Percentiles rank a stretch among this genome's conserved stretches.
Conservation (phyloP, 345 rosid genomes). For the Diplotaxis tenuifolia region DNA sequence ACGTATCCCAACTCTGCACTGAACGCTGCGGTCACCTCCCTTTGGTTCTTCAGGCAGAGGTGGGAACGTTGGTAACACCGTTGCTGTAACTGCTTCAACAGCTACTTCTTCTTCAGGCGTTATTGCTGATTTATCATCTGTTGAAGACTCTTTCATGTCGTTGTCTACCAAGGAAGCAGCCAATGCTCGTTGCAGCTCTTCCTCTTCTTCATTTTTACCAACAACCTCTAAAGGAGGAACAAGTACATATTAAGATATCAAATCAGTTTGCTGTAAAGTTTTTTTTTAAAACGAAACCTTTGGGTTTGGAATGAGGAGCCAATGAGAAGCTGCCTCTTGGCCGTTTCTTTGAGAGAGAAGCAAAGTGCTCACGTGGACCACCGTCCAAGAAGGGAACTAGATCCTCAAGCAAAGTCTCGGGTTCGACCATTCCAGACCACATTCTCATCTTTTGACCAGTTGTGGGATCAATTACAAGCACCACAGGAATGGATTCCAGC, state of each 20-base stretch:
- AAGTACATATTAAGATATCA: conserved; percentile 8
- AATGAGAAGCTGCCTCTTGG: conserved; percentile 69
- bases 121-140: conserved; percentile 27
- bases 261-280: neutral
- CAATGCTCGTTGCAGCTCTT: conserved; percentile 60
- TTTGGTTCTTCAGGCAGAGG: conserved; percentile 89
- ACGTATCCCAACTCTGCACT: conserved; percentile 92
- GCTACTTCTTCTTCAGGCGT: conserved; percentile 34
- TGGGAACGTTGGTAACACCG: conserved; percentile 50
- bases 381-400: conserved; percentile 89
- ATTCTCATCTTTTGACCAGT: conserved; percentile 92
- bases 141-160: conserved; percentile 38
- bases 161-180: conserved; percentile 63
- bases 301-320: conserved; percentile 58
- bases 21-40: conserved; percentile 58
- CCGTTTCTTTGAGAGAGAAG: conserved; percentile 76
- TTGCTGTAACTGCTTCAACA: conserved; percentile 11
- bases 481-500: conserved; percentile 81
- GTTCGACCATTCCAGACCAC: conserved; percentile 93
- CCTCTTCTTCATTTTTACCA: conserved; percentile 53
- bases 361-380: conserved; percentile 83
- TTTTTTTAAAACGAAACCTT: conserved; percentile 42
- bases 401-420: conserved; percentile 92
- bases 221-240: conserved; percentile 15
- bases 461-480: conserved; percentile 91